Evolutionary conservation across 441 rosid genomes (phyloP), one percentile per base, ranked within the genome.

Genomic region (Populus hybrid): DNA sequence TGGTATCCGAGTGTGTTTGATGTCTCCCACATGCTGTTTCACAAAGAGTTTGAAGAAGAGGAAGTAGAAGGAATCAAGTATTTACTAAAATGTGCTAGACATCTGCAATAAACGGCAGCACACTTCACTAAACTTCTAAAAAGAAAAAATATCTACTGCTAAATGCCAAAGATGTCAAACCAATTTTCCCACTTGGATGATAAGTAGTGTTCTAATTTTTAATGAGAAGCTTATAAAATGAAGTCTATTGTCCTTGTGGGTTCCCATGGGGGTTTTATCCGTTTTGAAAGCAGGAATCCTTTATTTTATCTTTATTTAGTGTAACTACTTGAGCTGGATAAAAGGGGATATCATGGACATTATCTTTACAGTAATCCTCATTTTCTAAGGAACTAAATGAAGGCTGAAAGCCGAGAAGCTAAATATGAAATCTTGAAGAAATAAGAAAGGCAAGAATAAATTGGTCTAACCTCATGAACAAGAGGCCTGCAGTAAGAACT

Each of bases 401-500:
- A 66, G 30, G 69, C 0, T 50, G 46, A 36, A 16, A 38, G 12
- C 10, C 16, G 16, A 63, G 2, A 40, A 21, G 20, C 54, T 50
- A 34, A 54, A n/a, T n/a, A 67, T 50, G 54, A 42, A 42, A 78
- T n/a, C 21, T 18, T 2, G 54, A 38, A 10, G 36, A 68, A 50
- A 50, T 34, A 34, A 70, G 24, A 23, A 30, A 73, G 54, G 32
- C 2, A 50, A 76, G 0, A 4, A 74, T 75, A 50, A 28, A 69
- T 36, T 61, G 32, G 10, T 20, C 74, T 70, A 42, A 95, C 99
- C 98, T 92, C 79, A 85, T 73, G 79, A 91, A 86, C 77, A 91
- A 76, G 69, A 94, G 76, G 66, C 97, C 93, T 34, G 95, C 91
- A 11, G 95, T 91, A 72, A 95, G 92, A 83, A 91, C 94, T 88